phyloP scores from a whole-genome alignment of 768 basidiomycete species.

The Tylopilus rubrobrunneus region DNA sequence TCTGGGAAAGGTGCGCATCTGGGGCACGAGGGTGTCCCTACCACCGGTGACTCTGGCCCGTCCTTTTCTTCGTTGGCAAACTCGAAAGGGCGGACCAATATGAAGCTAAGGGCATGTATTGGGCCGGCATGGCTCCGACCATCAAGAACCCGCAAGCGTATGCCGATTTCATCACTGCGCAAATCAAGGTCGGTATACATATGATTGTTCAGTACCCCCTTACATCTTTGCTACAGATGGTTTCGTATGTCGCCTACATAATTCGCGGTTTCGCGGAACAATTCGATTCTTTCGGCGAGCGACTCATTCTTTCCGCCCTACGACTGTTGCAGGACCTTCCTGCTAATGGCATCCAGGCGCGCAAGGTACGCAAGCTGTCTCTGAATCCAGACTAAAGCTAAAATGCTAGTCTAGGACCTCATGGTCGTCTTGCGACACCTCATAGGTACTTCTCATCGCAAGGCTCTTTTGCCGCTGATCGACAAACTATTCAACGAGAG shows the following conservation, averaged over 20 bases:
- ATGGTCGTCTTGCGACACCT: slow-evolving; percentile 92
- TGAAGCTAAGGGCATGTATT: slow-evolving; percentile 78
- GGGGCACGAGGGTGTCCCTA: too few relatives aligned
- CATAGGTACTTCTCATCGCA: slow-evolving; percentile 70
- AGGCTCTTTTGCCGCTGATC: slow-evolving; percentile 74
- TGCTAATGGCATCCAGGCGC: slow-evolving; percentile 70
- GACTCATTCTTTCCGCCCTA: slow-evolving; percentile 72
- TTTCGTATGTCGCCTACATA: slow-evolving; percentile 90
- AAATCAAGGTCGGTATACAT: slow-evolving; percentile 68
- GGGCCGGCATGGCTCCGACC: slow-evolving; percentile 76
- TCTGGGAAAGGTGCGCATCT: too few relatives aligned
- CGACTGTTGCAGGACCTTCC: slow-evolving; percentile 95
- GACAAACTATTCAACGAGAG: slow-evolving; percentile 90
- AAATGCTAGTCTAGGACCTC: slow-evolving; percentile 57
- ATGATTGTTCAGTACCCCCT: neutral
- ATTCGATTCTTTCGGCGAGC: slow-evolving; percentile 73
- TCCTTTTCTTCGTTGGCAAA: too few relatives aligned
- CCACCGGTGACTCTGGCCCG: too few relatives aligned
- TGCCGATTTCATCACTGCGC: slow-evolving; percentile 79
- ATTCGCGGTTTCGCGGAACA: slow-evolving; percentile 66
- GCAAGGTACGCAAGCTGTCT: slow-evolving; percentile 54
- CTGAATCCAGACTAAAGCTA: neutral
- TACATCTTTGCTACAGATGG: slow-evolving; percentile 49
- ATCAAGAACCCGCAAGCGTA: slow-evolving; percentile 74
- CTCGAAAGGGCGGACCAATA: too few relatives aligned